Conservation (phyloP, 768 basidiomycete species). For the Mycena venus region DNA sequence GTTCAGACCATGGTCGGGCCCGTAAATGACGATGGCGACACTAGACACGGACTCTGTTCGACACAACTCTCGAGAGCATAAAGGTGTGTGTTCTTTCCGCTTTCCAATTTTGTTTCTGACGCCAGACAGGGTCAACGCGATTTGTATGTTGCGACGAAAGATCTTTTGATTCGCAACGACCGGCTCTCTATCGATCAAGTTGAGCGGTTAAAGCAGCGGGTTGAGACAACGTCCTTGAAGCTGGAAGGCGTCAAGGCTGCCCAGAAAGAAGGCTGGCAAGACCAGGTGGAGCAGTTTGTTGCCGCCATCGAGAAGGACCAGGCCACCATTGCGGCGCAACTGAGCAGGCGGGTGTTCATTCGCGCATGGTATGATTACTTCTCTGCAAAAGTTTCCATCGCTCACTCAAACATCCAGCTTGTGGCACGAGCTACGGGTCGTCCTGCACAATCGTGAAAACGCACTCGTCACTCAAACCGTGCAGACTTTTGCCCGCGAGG, state of each 20-base stretch:
- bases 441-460: conserved; percentile 92
- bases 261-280: conserved; percentile 88
- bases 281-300: conserved; percentile 84
- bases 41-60: conserved; percentile 75
- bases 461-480: conserved; percentile 81
- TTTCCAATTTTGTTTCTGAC: conserved; percentile 18
- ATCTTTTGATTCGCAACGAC: conserved; percentile 89
- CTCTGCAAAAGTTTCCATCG: background rate
- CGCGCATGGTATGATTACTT: conserved; percentile 76
- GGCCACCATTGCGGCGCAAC: conserved; percentile 77
- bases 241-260: conserved; percentile 79
- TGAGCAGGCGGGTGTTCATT: conserved; percentile 88
- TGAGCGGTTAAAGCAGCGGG: conserved; percentile 88
- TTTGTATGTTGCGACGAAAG: conserved; percentile 88
- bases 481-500: conserved; percentile 80
- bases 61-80: conserved; percentile 80
- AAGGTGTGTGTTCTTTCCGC: conserved; percentile 62
- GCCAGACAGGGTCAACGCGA: conserved; percentile 77
- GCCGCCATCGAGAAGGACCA: conserved; percentile 88
- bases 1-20: background rate
- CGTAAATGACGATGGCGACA: conserved; percentile 1
- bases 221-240: conserved; percentile 81
- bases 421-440: conserved; percentile 96
- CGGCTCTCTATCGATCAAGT: conserved; percentile 91
- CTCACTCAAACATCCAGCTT: conserved; percentile 62